A percentile compares a stretch with the other conserved stretches of the same genome.
Evolutionary conservation across 2,329 filamentous ascomycete genomes (phyloP).

Genomic region (Hyphodiscus sp.): DNA sequence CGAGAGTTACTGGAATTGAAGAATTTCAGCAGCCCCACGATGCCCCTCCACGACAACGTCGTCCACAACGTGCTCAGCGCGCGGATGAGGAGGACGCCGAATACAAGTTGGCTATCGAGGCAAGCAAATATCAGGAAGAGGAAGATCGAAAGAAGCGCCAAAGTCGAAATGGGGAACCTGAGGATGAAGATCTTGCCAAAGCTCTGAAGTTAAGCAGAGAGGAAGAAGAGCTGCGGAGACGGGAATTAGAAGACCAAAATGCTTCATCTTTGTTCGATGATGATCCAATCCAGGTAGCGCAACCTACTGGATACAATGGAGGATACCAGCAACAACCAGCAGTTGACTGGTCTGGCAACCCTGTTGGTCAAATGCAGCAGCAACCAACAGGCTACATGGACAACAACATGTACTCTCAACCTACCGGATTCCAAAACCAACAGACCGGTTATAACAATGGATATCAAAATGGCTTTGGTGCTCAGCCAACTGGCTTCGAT

Average conservation of each 20-base stretch:
- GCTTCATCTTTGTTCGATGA: slow-evolving; percentile 86
- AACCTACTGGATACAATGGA: slow-evolving; percentile 87
- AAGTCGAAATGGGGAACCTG: slow-evolving; percentile 43
- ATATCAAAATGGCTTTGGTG: slow-evolving; percentile 61
- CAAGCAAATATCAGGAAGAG: slow-evolving; percentile 91
- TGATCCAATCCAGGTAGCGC: slow-evolving; percentile 46
- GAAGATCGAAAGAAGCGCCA: slow-evolving; percentile 75
- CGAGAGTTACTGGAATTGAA: slow-evolving; percentile 86
- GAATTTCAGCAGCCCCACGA: slow-evolving; percentile 55
- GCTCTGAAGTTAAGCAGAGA: slow-evolving; percentile 92
- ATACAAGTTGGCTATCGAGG: slow-evolving; percentile 84
- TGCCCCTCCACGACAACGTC: slow-evolving; percentile 38
- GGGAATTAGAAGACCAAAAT: slow-evolving; percentile 82
- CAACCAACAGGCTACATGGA: slow-evolving; percentile 71
- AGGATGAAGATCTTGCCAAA: slow-evolving; percentile 87
- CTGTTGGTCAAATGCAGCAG: slow-evolving; percentile 73
- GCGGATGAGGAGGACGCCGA: slow-evolving; percentile 83
- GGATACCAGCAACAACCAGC: slow-evolving; percentile 95
- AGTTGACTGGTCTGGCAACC: slow-evolving; percentile 96
- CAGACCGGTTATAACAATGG: slow-evolving; percentile 65
- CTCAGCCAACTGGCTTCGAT: slow-evolving; percentile 66
- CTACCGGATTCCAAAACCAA: slow-evolving; percentile 40
- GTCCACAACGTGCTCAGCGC: slow-evolving; percentile 42
- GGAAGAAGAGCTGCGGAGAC: slow-evolving; percentile 83
- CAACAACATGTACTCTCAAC: slow-evolving; percentile 47